A percentile compares a stretch with the other conserved stretches of the same genome.
phyloP scores from a whole-genome alignment of 2,329 filamentous ascomycete genomes.

The Aspergillus sp. region DNA sequence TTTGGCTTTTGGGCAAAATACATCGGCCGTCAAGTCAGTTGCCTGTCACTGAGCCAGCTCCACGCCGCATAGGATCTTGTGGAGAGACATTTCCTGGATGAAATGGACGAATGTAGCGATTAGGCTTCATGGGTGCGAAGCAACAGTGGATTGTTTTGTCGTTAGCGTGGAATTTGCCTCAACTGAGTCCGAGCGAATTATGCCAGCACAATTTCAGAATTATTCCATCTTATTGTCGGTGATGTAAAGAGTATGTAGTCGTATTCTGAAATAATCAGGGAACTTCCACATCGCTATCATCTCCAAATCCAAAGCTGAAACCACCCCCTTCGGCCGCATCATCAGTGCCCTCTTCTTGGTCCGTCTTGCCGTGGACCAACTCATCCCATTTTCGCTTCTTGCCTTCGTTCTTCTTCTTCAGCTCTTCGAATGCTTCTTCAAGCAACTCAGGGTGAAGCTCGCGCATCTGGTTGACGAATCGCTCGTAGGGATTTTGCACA shows the following conservation, averaged over 20 bases:
- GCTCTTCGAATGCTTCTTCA: slow-evolving; percentile 57
- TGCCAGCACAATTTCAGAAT: too few species aligned
- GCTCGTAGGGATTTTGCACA: slow-evolving; percentile 65
- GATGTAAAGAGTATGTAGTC: not conserved
- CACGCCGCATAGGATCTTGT: too few species aligned
- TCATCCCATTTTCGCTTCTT: slow-evolving; percentile 86
- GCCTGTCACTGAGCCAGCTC: slow-evolving; percentile 69
- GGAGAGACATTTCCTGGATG: too few species aligned
- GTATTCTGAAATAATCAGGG: slow-evolving; percentile 23
- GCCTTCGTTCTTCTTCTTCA: slow-evolving; percentile 58
- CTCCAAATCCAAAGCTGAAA: slow-evolving; percentile 63
- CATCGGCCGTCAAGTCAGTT: slow-evolving; percentile 73
- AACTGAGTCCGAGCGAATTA: too few species aligned
- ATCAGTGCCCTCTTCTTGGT: slow-evolving; percentile 21
- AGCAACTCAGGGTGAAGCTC: slow-evolving; percentile 63
- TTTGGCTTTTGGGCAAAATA: slow-evolving; percentile 68
- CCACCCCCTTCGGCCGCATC: slow-evolving; percentile 31
- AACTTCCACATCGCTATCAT: slow-evolving; percentile 51
- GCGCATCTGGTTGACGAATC: slow-evolving; percentile 68
- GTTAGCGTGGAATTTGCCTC: too few species aligned
- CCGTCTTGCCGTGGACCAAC: slow-evolving; percentile 55
- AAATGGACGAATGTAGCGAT: too few species aligned
- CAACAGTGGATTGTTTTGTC: too few species aligned
- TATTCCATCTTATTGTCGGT: too few species aligned
- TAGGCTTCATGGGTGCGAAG: too few species aligned